Evolutionary conservation across 306 rosid genomes (phyloP).

Genomic region (Arachis hypogaea): DNA sequence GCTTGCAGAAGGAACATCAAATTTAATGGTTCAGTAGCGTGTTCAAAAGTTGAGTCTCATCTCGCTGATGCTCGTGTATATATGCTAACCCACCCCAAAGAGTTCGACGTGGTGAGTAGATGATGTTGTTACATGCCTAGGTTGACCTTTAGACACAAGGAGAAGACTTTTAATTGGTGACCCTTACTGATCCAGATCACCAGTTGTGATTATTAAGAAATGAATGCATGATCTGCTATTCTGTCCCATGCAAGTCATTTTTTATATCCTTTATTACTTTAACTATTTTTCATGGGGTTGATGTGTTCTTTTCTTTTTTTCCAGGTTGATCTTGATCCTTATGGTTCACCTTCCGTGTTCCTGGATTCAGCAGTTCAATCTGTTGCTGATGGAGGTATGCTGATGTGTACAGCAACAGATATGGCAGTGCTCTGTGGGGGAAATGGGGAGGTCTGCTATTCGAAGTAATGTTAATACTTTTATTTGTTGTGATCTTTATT

Average conservation of each 20-base stretch:
- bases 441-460: slow-evolving; percentile 98
- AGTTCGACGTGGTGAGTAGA: slow-evolving; percentile 86
- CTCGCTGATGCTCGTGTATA: slow-evolving; percentile 94
- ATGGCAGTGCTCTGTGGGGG: slow-evolving; percentile 98
- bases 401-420: slow-evolving; percentile 99
- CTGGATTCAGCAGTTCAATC: slow-evolving; percentile 97
- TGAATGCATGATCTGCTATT: not conserved
- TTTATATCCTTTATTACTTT: slow-evolving; percentile 1
- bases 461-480: slow-evolving; percentile 67
- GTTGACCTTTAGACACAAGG: not conserved
- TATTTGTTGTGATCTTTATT: slow-evolving; percentile 20
- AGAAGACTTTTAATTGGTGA: slow-evolving; percentile 1
- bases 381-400: slow-evolving; percentile 94
- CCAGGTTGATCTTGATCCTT: slow-evolving; percentile 99
- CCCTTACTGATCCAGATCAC: not conserved
- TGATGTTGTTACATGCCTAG: slow-evolving; percentile 25
- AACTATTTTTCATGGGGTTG: slow-evolving; percentile 24
- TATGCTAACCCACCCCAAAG: slow-evolving; percentile 93
- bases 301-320: slow-evolving; percentile 39
- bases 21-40: slow-evolving; percentile 92
- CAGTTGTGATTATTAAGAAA: not conserved
- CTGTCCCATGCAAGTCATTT: slow-evolving; percentile 2
- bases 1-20: slow-evolving; percentile 95
- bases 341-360: slow-evolving; percentile 93
- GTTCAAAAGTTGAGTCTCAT: slow-evolving; percentile 89